These are phyloP conservation scores for Boletellus ananas DNA, from an alignment of 768 basidiomycete genomes.

Conservation along the genomic window DNA sequence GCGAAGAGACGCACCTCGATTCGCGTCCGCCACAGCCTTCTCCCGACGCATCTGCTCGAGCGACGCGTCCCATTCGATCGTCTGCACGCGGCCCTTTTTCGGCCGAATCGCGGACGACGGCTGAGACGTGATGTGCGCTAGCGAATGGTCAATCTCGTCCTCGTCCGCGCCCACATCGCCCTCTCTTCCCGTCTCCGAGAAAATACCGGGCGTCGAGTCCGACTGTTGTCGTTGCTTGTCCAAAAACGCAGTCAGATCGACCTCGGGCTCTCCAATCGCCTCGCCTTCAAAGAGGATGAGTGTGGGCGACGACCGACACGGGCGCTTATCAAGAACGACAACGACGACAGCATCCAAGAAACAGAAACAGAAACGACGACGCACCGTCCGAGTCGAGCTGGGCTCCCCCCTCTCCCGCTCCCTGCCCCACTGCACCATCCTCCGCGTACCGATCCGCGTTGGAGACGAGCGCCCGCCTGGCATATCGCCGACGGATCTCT, in stretches of 20 bases:
- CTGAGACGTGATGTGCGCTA: slow-evolving; percentile 49
- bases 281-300: slow-evolving; percentile 40
- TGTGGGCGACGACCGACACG: too few relatives aligned
- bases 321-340: too few relatives aligned
- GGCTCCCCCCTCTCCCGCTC: too few relatives aligned
- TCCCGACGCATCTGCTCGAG: slow-evolving; percentile 65
- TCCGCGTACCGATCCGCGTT: slow-evolving; percentile 77
- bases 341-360: too few relatives aligned
- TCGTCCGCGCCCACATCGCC: slow-evolving; percentile 11
- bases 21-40: slow-evolving; percentile 71
- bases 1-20: slow-evolving; percentile 49
- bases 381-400: slow-evolving; percentile 67
- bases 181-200: slow-evolving; percentile 32
- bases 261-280: slow-evolving; percentile 63
- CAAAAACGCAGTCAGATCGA: slow-evolving; percentile 66
- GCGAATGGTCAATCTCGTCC: slow-evolving; percentile 52
- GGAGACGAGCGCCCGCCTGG: slow-evolving; percentile 55
- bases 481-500: slow-evolving; percentile 49
- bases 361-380: slow-evolving; percentile 3
- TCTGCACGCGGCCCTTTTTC: slow-evolving; percentile 61
- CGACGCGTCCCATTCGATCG: slow-evolving; percentile 65
- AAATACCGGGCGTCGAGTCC: too few relatives aligned
- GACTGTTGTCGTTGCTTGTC: slow-evolving; percentile 47
- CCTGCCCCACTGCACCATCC: slow-evolving; percentile 21
- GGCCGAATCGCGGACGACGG: slow-evolving; percentile 21